Evolutionary conservation across 257 asterid genomes (phyloP), one percentile per base, ranked within the genome.

Genomic region (Lycium barbarum): DNA sequence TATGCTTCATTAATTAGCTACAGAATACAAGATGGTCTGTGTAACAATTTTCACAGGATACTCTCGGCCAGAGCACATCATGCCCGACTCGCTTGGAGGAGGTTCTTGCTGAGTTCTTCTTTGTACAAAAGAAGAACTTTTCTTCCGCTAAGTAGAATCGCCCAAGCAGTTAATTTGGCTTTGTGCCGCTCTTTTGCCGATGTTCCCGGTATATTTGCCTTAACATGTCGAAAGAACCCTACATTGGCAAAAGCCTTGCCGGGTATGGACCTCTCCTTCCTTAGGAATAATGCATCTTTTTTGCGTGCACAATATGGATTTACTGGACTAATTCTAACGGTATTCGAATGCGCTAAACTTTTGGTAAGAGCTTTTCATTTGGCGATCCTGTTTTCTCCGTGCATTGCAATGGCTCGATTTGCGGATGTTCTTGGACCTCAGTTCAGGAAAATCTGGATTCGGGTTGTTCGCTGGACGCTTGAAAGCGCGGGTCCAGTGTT

Each of bases 401-500:
- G 97, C 92, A 89, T 96, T 73, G 87, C 88, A 74, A 95, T 96
- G 98, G 98, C 97, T 86, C 99, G 98, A 54, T 93, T 96, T 87
- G 98, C 97, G 3, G 97, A 95, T 86, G 87, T 88, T 82, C 90
- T 91, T 86, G 98, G 99, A 55, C 97, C 95, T 6, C 80, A 38
- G 67, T 96, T 88, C 71, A 87, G 98, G 87, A 92, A 91, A 87
- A 47, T 88, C 57, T 96, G 99, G 99, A 98, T 96, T 83, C 96
- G 91, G 83, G 91, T 91, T 85, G 94, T 96, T 84, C 99, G 88
- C 84, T 91, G 83, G 47, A 96, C 99, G 18, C 92, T 96, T 17
- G 98, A 93, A 90, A 86, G 89, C 84, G 99, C 99, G 15, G 99
- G 99, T 36, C 99, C 99, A 33, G 99, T 98, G 2, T 96, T 96